Base-by-base conservation (phyloP, 768 basidiomycete species). In the Suillus bovinus region DNA sequence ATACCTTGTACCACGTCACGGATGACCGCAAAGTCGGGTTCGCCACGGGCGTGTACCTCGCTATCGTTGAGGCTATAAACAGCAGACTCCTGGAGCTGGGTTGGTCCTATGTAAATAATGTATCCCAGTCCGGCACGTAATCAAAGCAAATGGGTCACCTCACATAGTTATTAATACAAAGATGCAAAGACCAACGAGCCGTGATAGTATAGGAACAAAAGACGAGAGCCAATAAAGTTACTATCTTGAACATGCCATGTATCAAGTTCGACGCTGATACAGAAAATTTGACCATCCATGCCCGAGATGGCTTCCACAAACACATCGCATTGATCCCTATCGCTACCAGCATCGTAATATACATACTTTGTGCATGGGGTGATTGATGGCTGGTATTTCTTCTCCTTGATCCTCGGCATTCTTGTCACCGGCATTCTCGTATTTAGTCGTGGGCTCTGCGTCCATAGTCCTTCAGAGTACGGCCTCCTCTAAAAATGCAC, bases 321-420 rank as follows among this genome's bases (percentile, higher is more conserved):
- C 34, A 27, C 54, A 10, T 66, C 8, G 65, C 68, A 22, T 34
- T 67, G 52, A 27, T 76, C 31, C 72, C 75, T 0, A 76, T 76
- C 33, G 38, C 60, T 6, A 39, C 57, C 54, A 76, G 73, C 64
- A 2, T 70, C 14, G 64, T 16, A 11, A 62, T 68, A 7, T 73
- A 70, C 55, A 33, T 61, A 58, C 41, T 66, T 49, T 74, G 75
- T 44, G 71, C 63, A 4, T 31, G 69, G 42, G 63, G 63, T n/a
- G n/a, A n/a, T n/a, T 46, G 4, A 50, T 2, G 76, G 77, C 54
- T 77, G 74, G 72, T 75, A 63, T 47, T 74, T 63, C 58, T 72
- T 72, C 33, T 59, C 68, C 11, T 64, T 73, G 33, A 73, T 77
- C 54, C 33, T 76, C 3, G 76, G 76, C 10, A 74, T 77, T 22